Base-by-base conservation (phyloP, 345 rosid species). In the Linum usitatissimum region DNA sequence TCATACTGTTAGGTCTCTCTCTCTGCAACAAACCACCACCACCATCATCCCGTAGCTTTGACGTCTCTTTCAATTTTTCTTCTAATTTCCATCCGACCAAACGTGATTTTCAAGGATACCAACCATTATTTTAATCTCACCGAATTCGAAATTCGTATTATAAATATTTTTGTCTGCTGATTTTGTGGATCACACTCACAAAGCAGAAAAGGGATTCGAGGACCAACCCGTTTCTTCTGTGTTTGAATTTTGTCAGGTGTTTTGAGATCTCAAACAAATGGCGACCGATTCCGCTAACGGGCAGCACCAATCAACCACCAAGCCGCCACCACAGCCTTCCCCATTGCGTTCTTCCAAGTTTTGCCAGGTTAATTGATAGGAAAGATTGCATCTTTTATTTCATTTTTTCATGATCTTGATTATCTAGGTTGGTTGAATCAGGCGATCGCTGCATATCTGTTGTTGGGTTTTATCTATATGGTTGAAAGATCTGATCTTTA, bases 311-410 rank as follows among this genome's bases (percentile, higher is more conserved):
- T 60, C 84, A 8, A 66, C 83, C 21, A 66, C 85, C 36, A 92
- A 92, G 76, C 72, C 85, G 30, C 97, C 97, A 36, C 98, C 97
- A n/a, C 38, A 65, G 69, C 97, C 99, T 30, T 90, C 99, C 51
- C 97, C 99, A 53, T 69, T 92, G 75, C 79, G 98, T 30, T 72
- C 73, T 69, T 92, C 97, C 69, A 90, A 90, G 70, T 92, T 92
- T 69, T 86, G 74, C 69, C 97, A 92, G 94, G 98, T 60, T 84
- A 19, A 18, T 45, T 15, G 17, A 10, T 13, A 45, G 14, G 0
- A 55, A 63, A 56, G 31, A 12, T 40, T 38, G 58, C 45, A 28
- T 55, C 66, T 61, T 61, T 48, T n/a, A 39, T 55, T 19, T 57
- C 1, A 3, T 57, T 23, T 57, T 45, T 42, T 28, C 40, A 18